Evolutionary conservation across 2,329 filamentous ascomycete genomes (phyloP).

Genomic region (Aquanectria penicillioides): DNA sequence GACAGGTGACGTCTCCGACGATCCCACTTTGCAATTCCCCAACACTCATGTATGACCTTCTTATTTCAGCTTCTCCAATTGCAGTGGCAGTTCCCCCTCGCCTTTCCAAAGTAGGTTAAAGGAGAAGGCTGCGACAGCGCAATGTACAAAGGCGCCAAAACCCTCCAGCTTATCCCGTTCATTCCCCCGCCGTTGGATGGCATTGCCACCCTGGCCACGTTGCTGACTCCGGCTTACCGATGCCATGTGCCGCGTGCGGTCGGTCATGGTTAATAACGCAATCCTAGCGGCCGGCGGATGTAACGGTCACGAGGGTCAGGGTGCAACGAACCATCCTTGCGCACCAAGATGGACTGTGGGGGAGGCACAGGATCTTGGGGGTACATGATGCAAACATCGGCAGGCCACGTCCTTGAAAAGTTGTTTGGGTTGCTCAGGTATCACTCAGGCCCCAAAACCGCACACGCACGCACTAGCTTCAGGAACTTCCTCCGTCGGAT

Average conservation of each 20-base stretch:
- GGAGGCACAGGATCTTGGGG: conserved; percentile 1
- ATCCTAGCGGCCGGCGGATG: conserved; percentile 1
- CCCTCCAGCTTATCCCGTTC: too few relatives aligned
- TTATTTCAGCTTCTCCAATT: too few relatives aligned
- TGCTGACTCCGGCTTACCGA: conserved; percentile 13
- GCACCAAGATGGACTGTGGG: not conserved
- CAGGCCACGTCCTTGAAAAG: not conserved
- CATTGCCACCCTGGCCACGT: not conserved
- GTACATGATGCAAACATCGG: not conserved
- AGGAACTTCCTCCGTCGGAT: too few relatives aligned
- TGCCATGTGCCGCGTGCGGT: conserved; percentile 17
- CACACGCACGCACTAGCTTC: too few relatives aligned
- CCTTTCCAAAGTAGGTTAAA: not conserved
- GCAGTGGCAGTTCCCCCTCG: too few relatives aligned
- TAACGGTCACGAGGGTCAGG: not conserved
- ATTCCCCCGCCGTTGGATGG: too few relatives aligned
- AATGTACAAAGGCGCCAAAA: not conserved
- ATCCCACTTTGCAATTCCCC: too few relatives aligned
- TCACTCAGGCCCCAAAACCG: too few relatives aligned
- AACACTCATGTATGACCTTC: too few relatives aligned
- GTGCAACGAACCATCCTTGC: not conserved
- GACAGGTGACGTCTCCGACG: too few relatives aligned
- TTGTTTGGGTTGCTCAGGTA: not conserved
- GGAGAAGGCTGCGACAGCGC: not conserved
- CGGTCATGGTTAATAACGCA: conserved; percentile 1